Evolutionary conservation across 2,329 filamentous ascomycete genomes (phyloP).

Genomic region (Pestalotiopsis sp.): DNA sequence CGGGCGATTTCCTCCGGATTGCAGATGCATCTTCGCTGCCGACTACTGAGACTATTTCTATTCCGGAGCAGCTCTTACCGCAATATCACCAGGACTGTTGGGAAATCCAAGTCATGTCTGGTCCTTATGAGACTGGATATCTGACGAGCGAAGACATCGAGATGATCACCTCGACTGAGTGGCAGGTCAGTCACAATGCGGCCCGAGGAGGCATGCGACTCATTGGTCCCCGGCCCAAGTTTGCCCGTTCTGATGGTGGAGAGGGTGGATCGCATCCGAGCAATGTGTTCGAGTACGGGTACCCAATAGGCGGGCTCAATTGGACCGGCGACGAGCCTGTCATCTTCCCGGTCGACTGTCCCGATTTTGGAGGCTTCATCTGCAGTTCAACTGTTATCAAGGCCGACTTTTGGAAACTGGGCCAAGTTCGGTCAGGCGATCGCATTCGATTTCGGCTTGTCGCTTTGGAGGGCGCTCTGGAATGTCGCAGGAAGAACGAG

Average conservation of each 20-base stretch:
- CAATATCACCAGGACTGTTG: slow-evolving; percentile 48
- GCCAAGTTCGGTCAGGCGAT: slow-evolving; percentile 63
- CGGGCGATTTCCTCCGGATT: slow-evolving; percentile 56
- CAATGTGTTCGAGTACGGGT: slow-evolving; percentile 63
- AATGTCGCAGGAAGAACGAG: slow-evolving; percentile 17
- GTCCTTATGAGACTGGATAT: slow-evolving; percentile 59
- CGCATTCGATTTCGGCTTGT: slow-evolving; percentile 52
- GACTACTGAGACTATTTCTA: slow-evolving; percentile 18
- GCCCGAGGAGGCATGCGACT: slow-evolving; percentile 63
- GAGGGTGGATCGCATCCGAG: slow-evolving; percentile 66
- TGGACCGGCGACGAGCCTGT: slow-evolving; percentile 65
- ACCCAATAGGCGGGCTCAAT: slow-evolving; percentile 59
- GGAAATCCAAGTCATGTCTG: slow-evolving; percentile 57
- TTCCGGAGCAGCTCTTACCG: slow-evolving; percentile 51
- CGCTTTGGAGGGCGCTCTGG: slow-evolving; percentile 54
- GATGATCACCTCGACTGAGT: slow-evolving; percentile 59
- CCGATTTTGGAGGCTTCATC: slow-evolving; percentile 64
- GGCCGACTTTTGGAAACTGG: slow-evolving; percentile 64
- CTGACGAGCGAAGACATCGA: slow-evolving; percentile 54
- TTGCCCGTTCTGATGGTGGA: slow-evolving; percentile 61
- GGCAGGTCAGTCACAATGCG: slow-evolving; percentile 65
- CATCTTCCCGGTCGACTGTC: slow-evolving; percentile 62
- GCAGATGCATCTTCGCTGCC: slow-evolving; percentile 37
- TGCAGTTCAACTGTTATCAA: slow-evolving; percentile 58
- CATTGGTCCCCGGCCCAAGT: slow-evolving; percentile 59